A percentile compares a stretch with the other conserved stretches of the same genome.
These are phyloP conservation scores for Cryptococcus sp. DNA, from an alignment of 1,284 basidiomycete genomes.

Conservation along the genomic window DNA sequence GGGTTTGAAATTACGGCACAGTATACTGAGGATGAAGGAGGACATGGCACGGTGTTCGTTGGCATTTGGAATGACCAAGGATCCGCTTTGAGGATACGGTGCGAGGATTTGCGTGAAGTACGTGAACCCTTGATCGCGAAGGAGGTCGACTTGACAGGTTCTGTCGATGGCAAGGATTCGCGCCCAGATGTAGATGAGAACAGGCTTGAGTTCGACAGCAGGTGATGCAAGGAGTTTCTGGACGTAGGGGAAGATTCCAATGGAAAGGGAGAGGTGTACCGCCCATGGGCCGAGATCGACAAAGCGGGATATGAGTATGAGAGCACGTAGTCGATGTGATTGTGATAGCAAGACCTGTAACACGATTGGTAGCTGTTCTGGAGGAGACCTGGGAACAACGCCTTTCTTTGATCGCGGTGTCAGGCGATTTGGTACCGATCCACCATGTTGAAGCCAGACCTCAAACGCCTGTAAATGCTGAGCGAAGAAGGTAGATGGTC, in stretches of 20 bases:
- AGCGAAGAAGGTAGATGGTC: slow-evolving; percentile 91
- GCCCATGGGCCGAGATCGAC: slow-evolving; percentile 99
- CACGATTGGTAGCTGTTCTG: slow-evolving; percentile 95
- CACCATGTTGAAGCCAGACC: slow-evolving; percentile 93
- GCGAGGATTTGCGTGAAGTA: slow-evolving; percentile 84
- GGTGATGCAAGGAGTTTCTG: slow-evolving; percentile 94
- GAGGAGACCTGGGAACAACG: slow-evolving; percentile 50
- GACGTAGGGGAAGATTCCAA: slow-evolving; percentile 98
- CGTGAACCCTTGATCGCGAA: slow-evolving; percentile 80
- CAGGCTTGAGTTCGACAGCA: slow-evolving; percentile 89
- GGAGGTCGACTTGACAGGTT: slow-evolving; percentile 86
- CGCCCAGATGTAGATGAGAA: slow-evolving; percentile 99
- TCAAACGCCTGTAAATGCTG: slow-evolving; percentile 97
- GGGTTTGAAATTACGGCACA: slow-evolving; percentile 81
- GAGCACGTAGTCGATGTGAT: slow-evolving; percentile 89
- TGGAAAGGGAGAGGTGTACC: slow-evolving; percentile 93
- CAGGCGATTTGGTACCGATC: slow-evolving; percentile 55
- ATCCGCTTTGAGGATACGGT: slow-evolving; percentile 46
- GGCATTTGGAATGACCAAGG: slow-evolving; percentile 75
- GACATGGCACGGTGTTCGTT: slow-evolving; percentile 99
- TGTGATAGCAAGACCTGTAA: slow-evolving; percentile 96
- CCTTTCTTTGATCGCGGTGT: slow-evolving; percentile 47
- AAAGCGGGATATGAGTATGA: slow-evolving; percentile 96
- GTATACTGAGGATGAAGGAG: slow-evolving; percentile 91
- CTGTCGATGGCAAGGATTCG: slow-evolving; percentile 94